These are phyloP conservation scores for Cyberlindnera nakhonratchasimensis DNA, from an alignment of 805 yeast genomes.

Conservation along the genomic window DNA sequence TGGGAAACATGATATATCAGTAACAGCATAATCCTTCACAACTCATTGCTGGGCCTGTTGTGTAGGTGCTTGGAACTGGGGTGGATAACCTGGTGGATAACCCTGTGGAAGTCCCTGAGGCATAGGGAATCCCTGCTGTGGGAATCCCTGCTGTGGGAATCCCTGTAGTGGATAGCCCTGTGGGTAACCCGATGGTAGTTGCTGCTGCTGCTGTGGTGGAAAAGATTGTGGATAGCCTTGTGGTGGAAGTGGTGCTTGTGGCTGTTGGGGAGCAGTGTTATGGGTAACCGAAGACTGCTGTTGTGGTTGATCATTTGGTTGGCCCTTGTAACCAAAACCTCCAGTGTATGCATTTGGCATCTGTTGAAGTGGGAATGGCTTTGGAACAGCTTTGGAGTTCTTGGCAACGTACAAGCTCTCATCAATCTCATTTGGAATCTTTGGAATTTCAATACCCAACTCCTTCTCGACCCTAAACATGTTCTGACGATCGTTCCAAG, in stretches of 20 bases:
- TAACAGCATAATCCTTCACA: neutral
- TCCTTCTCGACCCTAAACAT: slow-evolving; percentile 95
- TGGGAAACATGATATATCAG: neutral
- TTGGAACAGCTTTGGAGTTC: slow-evolving; percentile 69
- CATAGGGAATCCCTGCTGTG: slow-evolving; percentile 21
- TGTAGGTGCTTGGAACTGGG: slow-evolving; percentile 6
- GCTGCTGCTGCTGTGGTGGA: slow-evolving; percentile 14
- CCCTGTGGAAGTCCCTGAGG: slow-evolving; percentile 18
- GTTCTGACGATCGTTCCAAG: slow-evolving; percentile 94
- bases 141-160: slow-evolving; percentile 18
- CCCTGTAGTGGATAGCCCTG: slow-evolving; percentile 19
- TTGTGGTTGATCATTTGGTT: slow-evolving; percentile 31
- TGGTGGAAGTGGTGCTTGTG: slow-evolving; percentile 23
- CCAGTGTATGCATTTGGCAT: slow-evolving; percentile 40
- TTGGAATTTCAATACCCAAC: slow-evolving; percentile 94
- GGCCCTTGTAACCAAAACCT: slow-evolving; percentile 46
- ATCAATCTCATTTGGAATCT: slow-evolving; percentile 94
- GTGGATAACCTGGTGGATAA: slow-evolving; percentile 17
- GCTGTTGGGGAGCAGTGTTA: slow-evolving; percentile 23
- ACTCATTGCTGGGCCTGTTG: slow-evolving; percentile 10
- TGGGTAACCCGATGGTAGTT: slow-evolving; percentile 9
- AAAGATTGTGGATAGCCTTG: slow-evolving; percentile 22
- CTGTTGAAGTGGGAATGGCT: slow-evolving; percentile 77
- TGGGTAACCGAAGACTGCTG: slow-evolving; percentile 21
- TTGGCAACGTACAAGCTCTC: slow-evolving; percentile 84